phyloP scores from a whole-genome alignment of 495 filamentous ascomycete genomes.

The Xylaria grammica region DNA sequence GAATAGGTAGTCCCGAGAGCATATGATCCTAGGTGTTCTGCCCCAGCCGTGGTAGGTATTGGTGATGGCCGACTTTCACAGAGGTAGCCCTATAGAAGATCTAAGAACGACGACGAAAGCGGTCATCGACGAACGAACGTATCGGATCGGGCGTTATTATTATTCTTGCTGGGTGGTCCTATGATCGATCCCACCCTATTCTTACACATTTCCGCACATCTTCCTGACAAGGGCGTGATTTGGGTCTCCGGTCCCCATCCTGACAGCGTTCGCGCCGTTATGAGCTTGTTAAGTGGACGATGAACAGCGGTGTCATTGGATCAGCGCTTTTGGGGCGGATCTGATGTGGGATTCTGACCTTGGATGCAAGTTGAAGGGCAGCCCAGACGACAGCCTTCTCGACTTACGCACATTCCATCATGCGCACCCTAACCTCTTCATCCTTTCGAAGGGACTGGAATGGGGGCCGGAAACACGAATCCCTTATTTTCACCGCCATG shows the following conservation, averaged over 20 bases:
- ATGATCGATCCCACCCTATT: not conserved
- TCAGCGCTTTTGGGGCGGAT: not conserved
- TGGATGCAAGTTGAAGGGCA: not conserved
- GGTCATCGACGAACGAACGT: not conserved
- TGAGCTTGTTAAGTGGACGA: slow-evolving; percentile 20
- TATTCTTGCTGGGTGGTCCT: not conserved
- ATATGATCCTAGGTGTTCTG: not conserved
- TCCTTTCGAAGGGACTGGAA: slow-evolving; percentile 6
- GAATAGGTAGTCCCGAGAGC: not conserved
- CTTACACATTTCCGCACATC: slow-evolving; percentile 7
- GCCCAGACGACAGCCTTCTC: not conserved
- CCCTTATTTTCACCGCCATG: slow-evolving; percentile 39
- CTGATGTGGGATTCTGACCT: slow-evolving; percentile 7
- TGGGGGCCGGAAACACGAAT: slow-evolving; percentile 11
- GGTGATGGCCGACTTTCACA: not conserved
- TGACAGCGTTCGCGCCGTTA: slow-evolving; percentile 17
- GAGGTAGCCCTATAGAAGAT: slow-evolving; percentile 10
- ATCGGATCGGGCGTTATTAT: slow-evolving; percentile 13
- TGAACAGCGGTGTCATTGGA: not conserved
- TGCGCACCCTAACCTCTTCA: not conserved
- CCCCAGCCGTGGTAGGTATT: too few species aligned
- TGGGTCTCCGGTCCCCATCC: not conserved
- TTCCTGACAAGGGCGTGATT: slow-evolving; percentile 5
- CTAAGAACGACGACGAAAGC: not conserved
- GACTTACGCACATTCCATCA: not conserved